Percentiles rank a stretch among this genome's conserved stretches.
These are phyloP conservation scores for Kwoniella sp. DNA, from an alignment of 768 basidiomycete genomes.

Conservation along the genomic window DNA sequence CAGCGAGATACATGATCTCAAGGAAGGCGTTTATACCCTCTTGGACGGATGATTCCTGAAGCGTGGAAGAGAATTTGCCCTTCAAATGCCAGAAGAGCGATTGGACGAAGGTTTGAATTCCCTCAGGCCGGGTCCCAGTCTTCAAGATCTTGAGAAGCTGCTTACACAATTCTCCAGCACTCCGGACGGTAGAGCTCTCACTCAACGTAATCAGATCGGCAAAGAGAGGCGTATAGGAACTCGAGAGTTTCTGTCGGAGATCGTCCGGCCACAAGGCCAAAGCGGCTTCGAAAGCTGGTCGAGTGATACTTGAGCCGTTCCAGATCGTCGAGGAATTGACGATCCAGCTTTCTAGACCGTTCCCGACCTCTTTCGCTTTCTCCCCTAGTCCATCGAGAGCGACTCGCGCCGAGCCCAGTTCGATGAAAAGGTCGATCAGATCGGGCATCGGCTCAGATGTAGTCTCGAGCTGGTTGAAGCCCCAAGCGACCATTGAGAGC, in stretches of 20 bases:
- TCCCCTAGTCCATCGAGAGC: background rate
- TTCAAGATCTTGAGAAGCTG: constrained; percentile 11
- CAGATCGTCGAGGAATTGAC: constrained; percentile 6
- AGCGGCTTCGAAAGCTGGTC: constrained; percentile 16
- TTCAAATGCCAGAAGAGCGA: constrained; percentile 84
- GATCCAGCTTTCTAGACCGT: constrained; percentile 23
- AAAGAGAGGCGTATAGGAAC: constrained; percentile 15
- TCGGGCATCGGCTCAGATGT: constrained; percentile 46
- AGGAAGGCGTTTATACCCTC: constrained; percentile 32
- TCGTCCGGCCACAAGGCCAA: constrained; percentile 22
- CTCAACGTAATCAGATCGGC: constrained; percentile 15
- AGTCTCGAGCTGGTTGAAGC: constrained; percentile 59
- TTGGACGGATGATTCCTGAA: constrained; percentile 31
- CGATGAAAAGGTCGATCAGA: constrained; percentile 70
- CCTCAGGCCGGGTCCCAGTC: constrained; percentile 4
- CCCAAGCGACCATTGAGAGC: constrained; percentile 80
- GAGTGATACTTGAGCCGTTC: background rate
- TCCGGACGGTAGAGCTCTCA: constrained; percentile 4
- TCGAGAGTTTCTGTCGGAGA: constrained; percentile 2
- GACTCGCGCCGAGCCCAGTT: constrained; percentile 57
- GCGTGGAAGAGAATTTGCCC: constrained; percentile 66
- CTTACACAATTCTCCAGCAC: constrained; percentile 26
- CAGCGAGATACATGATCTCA: constrained; percentile 25
- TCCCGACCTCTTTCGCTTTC: constrained; percentile 2
- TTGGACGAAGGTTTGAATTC: constrained; percentile 30